These are phyloP conservation scores for Aristolochia californica DNA, from an alignment of 164 flowering plant species.

Conservation along the genomic window DNA sequence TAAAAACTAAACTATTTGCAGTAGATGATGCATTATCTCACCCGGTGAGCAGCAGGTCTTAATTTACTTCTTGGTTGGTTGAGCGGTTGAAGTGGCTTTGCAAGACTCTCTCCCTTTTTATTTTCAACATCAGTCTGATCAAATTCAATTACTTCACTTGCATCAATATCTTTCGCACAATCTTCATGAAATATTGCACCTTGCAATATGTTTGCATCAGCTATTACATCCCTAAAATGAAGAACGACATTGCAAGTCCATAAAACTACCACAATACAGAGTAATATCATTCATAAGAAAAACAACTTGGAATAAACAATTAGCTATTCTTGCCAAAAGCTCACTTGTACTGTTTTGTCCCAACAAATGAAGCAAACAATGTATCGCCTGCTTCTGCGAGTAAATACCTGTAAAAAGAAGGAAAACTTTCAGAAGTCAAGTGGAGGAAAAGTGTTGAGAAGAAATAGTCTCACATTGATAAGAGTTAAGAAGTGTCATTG, in stretches of 20 bases:
- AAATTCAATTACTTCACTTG: constrained; percentile 26
- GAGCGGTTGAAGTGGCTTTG: constrained; percentile 30
- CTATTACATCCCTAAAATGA: constrained; percentile 62
- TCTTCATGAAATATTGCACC: constrained; percentile 93
- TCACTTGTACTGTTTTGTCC: constrained; percentile 94
- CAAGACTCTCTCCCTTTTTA: constrained; percentile 22
- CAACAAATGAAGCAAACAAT: constrained; percentile 91
- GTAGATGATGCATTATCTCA: constrained; percentile 9
- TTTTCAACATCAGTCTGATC: constrained; percentile 24
- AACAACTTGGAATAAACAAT: not conserved
- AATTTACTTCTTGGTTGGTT: constrained; percentile 33
- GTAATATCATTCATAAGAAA: not conserved
- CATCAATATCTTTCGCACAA: constrained; percentile 36
- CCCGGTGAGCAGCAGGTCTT: constrained; percentile 96
- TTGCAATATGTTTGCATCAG: constrained; percentile 90
- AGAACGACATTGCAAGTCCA: not conserved
- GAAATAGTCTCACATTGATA: no score
- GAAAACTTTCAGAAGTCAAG: not conserved
- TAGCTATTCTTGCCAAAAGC: constrained; percentile 8
- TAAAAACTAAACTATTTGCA: no score
- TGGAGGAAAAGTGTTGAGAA: not conserved
- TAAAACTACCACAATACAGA: not conserved
- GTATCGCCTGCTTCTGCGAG: constrained; percentile 98
- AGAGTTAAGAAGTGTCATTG: no score
- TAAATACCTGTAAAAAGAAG: constrained; percentile 48